A percentile compares a stretch with the other conserved stretches of the same genome.
These are phyloP conservation scores for Lactarius sanguifluus DNA, from an alignment of 768 basidiomycete species.

Conservation along the genomic window DNA sequence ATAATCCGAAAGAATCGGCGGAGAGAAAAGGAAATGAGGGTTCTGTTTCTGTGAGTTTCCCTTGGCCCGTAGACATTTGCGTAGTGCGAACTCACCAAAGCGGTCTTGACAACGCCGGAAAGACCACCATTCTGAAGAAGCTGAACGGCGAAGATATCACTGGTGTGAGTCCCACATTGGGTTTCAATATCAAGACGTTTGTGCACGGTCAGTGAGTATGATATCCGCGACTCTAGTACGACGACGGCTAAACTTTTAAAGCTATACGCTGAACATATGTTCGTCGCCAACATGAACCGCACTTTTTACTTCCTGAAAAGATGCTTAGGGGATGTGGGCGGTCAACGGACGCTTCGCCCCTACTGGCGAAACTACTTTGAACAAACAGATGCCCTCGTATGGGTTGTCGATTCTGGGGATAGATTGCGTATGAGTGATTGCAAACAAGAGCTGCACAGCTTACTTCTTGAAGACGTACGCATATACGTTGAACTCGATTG, in stretches of 20 bases:
- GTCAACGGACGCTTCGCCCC: slow-evolving; percentile 91
- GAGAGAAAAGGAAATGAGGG: slow-evolving; percentile 95
- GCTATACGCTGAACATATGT: slow-evolving; percentile 83
- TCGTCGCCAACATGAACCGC: slow-evolving; percentile 32
- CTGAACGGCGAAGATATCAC: slow-evolving; percentile 90
- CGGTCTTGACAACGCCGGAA: slow-evolving; percentile 97
- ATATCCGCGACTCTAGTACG: not conserved
- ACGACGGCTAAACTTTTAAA: slow-evolving; percentile 32
- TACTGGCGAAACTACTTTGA: slow-evolving; percentile 99
- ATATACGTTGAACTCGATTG: slow-evolving; percentile 5
- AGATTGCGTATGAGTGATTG: slow-evolving; percentile 89
- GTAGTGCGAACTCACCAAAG: slow-evolving; percentile 43
- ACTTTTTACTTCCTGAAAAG: slow-evolving; percentile 1
- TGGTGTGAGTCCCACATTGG: slow-evolving; percentile 88
- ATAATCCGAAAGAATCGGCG: slow-evolving; percentile 95
- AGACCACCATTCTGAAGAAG: slow-evolving; percentile 97
- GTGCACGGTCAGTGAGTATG: slow-evolving; percentile 74
- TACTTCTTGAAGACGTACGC: slow-evolving; percentile 87
- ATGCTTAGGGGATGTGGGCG: slow-evolving; percentile 91
- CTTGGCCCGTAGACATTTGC: slow-evolving; percentile 2
- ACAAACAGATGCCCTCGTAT: slow-evolving; percentile 95
- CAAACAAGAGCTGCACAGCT: slow-evolving; percentile 77
- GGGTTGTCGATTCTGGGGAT: slow-evolving; percentile 98
- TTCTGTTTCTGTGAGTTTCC: slow-evolving; percentile 80
- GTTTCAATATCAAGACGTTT: slow-evolving; percentile 99